Evolutionary conservation across 371 early-diverging fungal genomes (phyloP).

Genomic region (Mortierella sp.): DNA sequence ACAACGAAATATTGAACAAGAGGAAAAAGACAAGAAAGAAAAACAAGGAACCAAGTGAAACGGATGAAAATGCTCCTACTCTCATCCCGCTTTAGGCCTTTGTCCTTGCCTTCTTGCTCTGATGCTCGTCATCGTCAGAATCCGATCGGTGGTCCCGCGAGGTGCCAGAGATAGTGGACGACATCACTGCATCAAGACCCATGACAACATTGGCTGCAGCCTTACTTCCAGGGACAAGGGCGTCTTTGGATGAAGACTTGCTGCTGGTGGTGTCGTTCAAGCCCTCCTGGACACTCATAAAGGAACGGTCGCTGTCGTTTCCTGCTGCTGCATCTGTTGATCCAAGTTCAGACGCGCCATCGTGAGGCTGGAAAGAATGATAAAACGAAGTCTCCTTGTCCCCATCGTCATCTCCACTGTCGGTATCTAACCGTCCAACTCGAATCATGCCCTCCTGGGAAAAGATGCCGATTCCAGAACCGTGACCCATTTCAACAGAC

Average conservation of each 20-base stretch:
- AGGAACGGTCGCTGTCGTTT: constrained; percentile 47
- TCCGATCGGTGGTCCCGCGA: constrained; percentile 6
- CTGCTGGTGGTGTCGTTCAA: constrained; percentile 11
- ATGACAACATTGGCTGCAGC: constrained; percentile 13
- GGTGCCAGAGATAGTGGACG: constrained; percentile 10
- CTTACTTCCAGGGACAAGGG: background rate
- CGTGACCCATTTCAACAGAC: constrained; percentile 13
- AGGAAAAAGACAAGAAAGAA: background rate
- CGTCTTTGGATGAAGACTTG: constrained; percentile 2
- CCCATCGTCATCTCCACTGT: constrained; percentile 31
- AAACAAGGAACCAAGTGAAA: background rate
- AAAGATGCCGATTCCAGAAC: constrained; percentile 54
- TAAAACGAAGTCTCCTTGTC: constrained; percentile 16
- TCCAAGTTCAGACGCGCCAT: background rate
- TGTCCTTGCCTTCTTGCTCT: constrained; percentile 27
- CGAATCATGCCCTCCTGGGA: constrained; percentile 57
- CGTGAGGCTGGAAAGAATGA: constrained; percentile 8
- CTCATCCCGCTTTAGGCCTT: background rate
- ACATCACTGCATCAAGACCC: constrained; percentile 6
- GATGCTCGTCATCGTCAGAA: constrained; percentile 27
- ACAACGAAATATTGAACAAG: background rate
- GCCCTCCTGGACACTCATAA: constrained; percentile 51
- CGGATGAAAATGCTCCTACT: no score
- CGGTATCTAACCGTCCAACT: constrained; percentile 45
- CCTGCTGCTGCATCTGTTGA: constrained; percentile 21